Conservation (phyloP, 176 grass and related monocot species). For the Stipa capillata region DNA sequence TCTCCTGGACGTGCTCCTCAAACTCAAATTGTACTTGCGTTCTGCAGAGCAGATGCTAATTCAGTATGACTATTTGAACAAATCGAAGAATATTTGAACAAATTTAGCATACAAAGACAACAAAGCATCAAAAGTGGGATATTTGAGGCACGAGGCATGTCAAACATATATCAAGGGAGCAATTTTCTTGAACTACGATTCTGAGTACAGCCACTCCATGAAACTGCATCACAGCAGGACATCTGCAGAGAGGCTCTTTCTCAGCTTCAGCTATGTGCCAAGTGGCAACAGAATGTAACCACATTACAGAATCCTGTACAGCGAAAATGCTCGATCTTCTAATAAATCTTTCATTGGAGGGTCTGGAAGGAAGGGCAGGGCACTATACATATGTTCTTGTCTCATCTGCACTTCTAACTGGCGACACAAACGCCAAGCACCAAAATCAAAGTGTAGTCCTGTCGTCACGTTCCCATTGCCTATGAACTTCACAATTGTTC, state of each 20-base stretch:
- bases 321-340: neutral
- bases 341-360: neutral
- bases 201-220: neutral
- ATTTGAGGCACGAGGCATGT: neutral
- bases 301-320: neutral
- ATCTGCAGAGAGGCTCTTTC: neutral
- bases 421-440: neutral
- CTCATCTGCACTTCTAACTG: neutral
- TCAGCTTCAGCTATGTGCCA: neutral
- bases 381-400: neutral
- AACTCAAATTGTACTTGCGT: neutral
- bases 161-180: neutral
- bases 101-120: neutral
- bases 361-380: neutral
- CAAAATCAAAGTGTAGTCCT: neutral
- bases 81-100: neutral
- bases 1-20: neutral
- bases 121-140: neutral
- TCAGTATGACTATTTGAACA: too few species aligned
- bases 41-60: neutral
- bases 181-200: neutral
- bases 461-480: neutral
- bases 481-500: neutral
- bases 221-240: neutral
- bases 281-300: neutral